Evolutionary conservation across 306 rosid genomes (phyloP), one percentile per base, ranked within the genome.

Genomic region (Alnus rubra): DNA sequence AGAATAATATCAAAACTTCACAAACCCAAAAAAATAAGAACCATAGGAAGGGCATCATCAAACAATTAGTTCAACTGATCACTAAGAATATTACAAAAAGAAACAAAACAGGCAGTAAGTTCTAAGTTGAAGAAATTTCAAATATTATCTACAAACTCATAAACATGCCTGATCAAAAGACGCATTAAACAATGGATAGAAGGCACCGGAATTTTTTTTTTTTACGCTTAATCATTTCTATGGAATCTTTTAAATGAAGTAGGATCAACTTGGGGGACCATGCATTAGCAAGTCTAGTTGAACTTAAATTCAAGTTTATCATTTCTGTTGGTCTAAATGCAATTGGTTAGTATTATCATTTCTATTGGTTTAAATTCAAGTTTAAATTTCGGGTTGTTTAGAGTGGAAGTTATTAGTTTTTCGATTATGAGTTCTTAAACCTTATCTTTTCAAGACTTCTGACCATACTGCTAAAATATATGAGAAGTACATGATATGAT

Each of bases 131-230:
- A 70, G n/a, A 45, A 45, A 13, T 52, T 77, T 44, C 51, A 73
- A 19, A 10, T 33, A 62, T 48, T 12, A 75, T 56, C 76, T 69
- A 23, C 11, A 83, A 78, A 37, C 73, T 82, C 86, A 75, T 73
- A 74, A 78, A 74, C 74, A 51, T 54, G 56, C 28, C 28, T 23
- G 28, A 83, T 51, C 37, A 82, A 12, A 70, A 62, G 11, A 75
- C 52, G 23, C 62, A 50, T 35, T 16, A 72, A 71, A 59, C 28
- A 53, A 50, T 9, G n/a, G 33, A 64, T 10, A 52, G 54, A 12
- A 67, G 3, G 28, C 28, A 23, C 28, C 28, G 0, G 0, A 23
- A 23, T 23, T 23, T 23, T 23, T 23, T 53, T 13, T 53, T 14
- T 53, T 53, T 0, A 16, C 5, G 23, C 31, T 39, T 67, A 42